A percentile compares a stretch with the other conserved stretches of the same genome.
Evolutionary conservation across 2,329 filamentous ascomycete species (phyloP).

Genomic region (Teratosphaeriaceae sp.): DNA sequence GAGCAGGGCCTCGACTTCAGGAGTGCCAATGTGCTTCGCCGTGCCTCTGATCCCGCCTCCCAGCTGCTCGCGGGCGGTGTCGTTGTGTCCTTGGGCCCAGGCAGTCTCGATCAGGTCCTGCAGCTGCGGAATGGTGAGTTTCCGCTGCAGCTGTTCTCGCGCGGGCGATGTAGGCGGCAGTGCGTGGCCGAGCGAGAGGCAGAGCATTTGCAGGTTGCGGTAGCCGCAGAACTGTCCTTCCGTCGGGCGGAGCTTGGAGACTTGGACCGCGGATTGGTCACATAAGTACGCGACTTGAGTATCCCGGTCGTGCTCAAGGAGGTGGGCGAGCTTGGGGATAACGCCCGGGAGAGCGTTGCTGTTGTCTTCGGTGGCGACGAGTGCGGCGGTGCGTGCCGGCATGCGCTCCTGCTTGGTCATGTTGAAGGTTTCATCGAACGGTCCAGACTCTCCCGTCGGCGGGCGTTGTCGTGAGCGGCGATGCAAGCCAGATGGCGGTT

Average conservation of each 20-base stretch:
- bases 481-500: too few relatives aligned
- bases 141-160: constrained; percentile 36
- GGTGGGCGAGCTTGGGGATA: constrained; percentile 37
- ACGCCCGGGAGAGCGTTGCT: constrained; percentile 35
- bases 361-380: constrained; percentile 15
- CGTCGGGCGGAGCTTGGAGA: constrained; percentile 72
- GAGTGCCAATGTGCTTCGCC: constrained; percentile 92
- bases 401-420: too few relatives aligned
- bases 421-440: too few relatives aligned
- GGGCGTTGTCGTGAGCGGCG: background rate
- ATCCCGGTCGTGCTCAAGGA: constrained; percentile 50
- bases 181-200: background rate
- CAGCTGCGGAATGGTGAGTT: constrained; percentile 67
- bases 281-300: constrained; percentile 73
- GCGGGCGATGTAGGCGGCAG: constrained; percentile 21
- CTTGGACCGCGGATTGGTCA: constrained; percentile 63
- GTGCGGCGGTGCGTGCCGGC: constrained; percentile 32
- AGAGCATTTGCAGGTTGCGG: constrained; percentile 87
- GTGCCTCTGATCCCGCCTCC: constrained; percentile 81
- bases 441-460: constrained; percentile 34
- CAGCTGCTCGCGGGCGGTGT: constrained; percentile 66
- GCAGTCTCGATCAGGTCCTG: constrained; percentile 81
- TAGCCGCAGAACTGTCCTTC: constrained; percentile 84
- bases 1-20: constrained; percentile 77
- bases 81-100: constrained; percentile 79